Percentiles rank a stretch among this genome's conserved stretches.
Evolutionary conservation across 192 early-diverging fungal species (phyloP).

Genomic region (Geosiphon pyriformis): DNA sequence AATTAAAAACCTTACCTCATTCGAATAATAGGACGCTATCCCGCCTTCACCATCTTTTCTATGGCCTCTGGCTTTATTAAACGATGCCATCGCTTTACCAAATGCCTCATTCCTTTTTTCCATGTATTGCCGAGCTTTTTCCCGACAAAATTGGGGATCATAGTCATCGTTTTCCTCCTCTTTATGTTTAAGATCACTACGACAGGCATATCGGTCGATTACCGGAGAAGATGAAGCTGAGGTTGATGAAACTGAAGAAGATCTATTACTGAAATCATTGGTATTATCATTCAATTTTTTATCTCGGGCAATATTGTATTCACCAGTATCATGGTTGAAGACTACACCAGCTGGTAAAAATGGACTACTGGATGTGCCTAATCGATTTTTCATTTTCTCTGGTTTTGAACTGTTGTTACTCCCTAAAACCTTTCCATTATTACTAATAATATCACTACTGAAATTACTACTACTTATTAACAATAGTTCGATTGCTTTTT

Average conservation of each 20-base stretch:
- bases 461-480: neutral
- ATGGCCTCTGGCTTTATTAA: constrained; percentile 33
- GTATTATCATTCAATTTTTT: constrained; percentile 17
- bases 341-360: neutral
- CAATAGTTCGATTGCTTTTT: constrained; percentile 38
- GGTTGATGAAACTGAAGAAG: constrained; percentile 33
- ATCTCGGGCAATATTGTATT: neutral
- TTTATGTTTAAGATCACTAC: too few species aligned
- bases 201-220: constrained; percentile 23
- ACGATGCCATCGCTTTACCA: constrained; percentile 41
- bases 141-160: constrained; percentile 45
- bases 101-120: constrained; percentile 44
- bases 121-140: constrained; percentile 32
- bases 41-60: constrained; percentile 43
- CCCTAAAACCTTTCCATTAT: neutral
- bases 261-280: neutral
- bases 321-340: neutral
- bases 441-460: neutral
- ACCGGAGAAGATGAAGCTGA: constrained; percentile 30
- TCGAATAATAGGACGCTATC: constrained; percentile 47
- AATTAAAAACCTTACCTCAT: constrained; percentile 30
- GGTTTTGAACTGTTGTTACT: neutral
- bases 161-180: constrained; percentile 37
- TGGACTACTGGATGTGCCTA: neutral
- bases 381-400: neutral